A percentile compares a stretch with the other conserved stretches of the same genome.
phyloP scores from a whole-genome alignment of 2,329 filamentous ascomycete genomes.

The Hypoxylon rubiginosum region DNA sequence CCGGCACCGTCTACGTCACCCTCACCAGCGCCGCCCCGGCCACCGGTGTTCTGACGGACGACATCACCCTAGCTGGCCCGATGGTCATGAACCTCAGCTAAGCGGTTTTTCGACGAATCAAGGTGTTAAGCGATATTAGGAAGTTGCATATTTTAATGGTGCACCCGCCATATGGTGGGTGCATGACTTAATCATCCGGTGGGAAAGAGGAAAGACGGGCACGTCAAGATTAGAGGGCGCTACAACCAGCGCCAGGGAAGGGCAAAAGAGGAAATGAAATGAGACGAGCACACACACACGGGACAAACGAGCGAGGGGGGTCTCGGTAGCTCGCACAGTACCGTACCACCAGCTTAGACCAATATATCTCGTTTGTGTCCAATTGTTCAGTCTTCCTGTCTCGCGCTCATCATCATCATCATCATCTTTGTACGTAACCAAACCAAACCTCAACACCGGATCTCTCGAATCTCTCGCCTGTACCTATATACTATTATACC shows the following conservation, averaged over 20 bases:
- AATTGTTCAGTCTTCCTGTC: neutral
- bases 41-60: conserved; percentile 68
- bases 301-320: conserved; percentile 30
- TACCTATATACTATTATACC: conserved; percentile 26
- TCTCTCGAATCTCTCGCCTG: conserved; percentile 23
- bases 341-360: conserved; percentile 42
- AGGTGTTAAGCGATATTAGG: neutral
- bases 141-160: conserved; percentile 22
- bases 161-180: conserved; percentile 15
- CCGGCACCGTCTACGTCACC: conserved; percentile 76
- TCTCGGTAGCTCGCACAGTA: conserved; percentile 40
- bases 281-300: conserved; percentile 21
- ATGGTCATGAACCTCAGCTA: conserved; percentile 69
- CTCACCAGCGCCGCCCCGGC: conserved; percentile 68
- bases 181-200: conserved; percentile 23
- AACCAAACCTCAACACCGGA: conserved; percentile 1
- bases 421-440: conserved; percentile 29
- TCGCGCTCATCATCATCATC: too few relatives aligned
- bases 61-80: conserved; percentile 75
- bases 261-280: neutral
- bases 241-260: neutral
- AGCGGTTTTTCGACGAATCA: neutral
- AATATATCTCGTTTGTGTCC: conserved; percentile 41
- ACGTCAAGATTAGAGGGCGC: conserved; percentile 11
- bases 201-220: conserved; percentile 9